Evolutionary conservation across 768 basidiomycete species (phyloP).

Genomic region (Agaricus blazei): DNA sequence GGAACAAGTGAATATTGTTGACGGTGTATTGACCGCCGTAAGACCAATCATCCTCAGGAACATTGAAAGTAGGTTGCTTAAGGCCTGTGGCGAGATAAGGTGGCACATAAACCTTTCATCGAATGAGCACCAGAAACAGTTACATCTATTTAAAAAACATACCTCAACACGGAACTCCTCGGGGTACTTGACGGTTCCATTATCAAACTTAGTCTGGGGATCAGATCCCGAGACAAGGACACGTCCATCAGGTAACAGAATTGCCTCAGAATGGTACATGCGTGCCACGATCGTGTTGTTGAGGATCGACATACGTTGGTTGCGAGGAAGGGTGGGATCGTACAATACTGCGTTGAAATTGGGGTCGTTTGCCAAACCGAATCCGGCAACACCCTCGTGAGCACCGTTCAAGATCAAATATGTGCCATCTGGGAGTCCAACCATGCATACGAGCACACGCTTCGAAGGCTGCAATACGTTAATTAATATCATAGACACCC

Average conservation of each 20-base stretch:
- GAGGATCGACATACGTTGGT: conserved; percentile 62
- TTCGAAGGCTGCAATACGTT: conserved; percentile 46
- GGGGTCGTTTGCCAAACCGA: conserved; percentile 62
- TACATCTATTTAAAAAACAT: neutral
- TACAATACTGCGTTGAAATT: conserved; percentile 65
- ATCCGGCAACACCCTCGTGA: conserved; percentile 64
- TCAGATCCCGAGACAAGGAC: conserved; percentile 76
- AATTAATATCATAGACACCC: conserved; percentile 42
- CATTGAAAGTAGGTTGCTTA: conserved; percentile 56
- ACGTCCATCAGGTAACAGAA: conserved; percentile 69
- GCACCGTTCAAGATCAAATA: conserved; percentile 76
- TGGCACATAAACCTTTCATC: conserved; percentile 70
- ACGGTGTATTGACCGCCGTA: conserved; percentile 54
- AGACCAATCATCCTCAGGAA: conserved; percentile 57
- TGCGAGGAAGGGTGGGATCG: conserved; percentile 55
- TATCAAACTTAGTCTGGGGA: conserved; percentile 44
- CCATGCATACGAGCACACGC: conserved; percentile 77
- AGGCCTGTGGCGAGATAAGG: conserved; percentile 71
- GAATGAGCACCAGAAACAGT: neutral
- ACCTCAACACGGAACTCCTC: conserved; percentile 73
- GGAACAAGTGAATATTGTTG: conserved; percentile 37
- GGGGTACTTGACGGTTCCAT: conserved; percentile 45
- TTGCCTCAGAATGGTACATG: conserved; percentile 74
- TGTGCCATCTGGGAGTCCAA: conserved; percentile 68
- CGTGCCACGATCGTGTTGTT: conserved; percentile 67